Conservation (phyloP, 768 basidiomycete genomes). For the Lyophyllum semitale region DNA sequence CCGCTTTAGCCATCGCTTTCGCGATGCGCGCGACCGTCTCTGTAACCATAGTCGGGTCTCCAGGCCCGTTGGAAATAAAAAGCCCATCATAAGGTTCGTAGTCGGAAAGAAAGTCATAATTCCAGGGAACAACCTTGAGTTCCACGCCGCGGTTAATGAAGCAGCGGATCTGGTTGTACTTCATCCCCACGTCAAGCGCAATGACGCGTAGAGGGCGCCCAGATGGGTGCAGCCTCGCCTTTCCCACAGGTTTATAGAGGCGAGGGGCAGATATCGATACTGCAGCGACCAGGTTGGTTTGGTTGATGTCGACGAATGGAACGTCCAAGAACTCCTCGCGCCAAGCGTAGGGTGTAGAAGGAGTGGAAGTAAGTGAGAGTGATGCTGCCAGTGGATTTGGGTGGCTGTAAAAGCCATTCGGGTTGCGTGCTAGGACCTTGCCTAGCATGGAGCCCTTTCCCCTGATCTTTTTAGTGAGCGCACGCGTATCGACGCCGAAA, state of each 20-base stretch:
- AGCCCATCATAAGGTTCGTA: slow-evolving; percentile 87
- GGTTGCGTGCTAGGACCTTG: slow-evolving; percentile 70
- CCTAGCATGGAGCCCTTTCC: slow-evolving; percentile 94
- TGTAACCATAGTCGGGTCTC: slow-evolving; percentile 87
- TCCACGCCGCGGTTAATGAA: slow-evolving; percentile 91
- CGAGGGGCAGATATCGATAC: slow-evolving; percentile 77
- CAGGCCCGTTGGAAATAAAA: slow-evolving; percentile 97
- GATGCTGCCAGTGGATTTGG: slow-evolving; percentile 32
- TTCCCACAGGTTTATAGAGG: slow-evolving; percentile 61
- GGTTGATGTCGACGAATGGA: slow-evolving; percentile 87
- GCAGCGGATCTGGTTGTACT: slow-evolving; percentile 98
- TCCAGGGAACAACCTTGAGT: slow-evolving; percentile 97
- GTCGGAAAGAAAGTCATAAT: slow-evolving; percentile 87
- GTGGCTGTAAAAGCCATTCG: slow-evolving; percentile 41
- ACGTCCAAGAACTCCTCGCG: slow-evolving; percentile 81
- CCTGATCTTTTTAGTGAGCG: slow-evolving; percentile 93
- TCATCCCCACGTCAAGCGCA: slow-evolving; percentile 99
- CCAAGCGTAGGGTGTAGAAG: slow-evolving; percentile 64
- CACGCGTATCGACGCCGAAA: slow-evolving; percentile 95
- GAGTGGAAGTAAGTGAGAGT: slow-evolving; percentile 50
- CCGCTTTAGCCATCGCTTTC: slow-evolving; percentile 66
- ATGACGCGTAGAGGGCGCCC: slow-evolving; percentile 83
- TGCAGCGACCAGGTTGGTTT: slow-evolving; percentile 84
- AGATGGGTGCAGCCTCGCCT: slow-evolving; percentile 68
- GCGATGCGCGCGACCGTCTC: slow-evolving; percentile 70